Evolutionary conservation across 164 flowering plant genomes (phyloP).

Genomic region (Saururus chinensis): DNA sequence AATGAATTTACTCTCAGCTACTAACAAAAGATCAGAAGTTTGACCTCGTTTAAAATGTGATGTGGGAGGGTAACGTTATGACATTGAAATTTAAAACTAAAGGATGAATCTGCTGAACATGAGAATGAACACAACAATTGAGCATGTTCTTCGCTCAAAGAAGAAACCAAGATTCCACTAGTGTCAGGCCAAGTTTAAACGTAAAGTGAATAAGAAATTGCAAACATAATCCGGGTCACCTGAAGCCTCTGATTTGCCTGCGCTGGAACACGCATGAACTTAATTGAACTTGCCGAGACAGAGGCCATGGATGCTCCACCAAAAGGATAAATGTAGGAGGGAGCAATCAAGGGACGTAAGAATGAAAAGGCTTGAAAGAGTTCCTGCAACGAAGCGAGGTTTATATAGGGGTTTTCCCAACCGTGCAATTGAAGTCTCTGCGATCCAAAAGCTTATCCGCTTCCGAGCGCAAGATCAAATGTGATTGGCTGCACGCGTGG

Average conservation of each 20-base stretch:
- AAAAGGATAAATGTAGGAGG: too few relatives aligned
- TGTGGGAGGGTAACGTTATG: too few relatives aligned
- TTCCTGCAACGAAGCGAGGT: neutral
- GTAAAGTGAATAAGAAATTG: neutral
- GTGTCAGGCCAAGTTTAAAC: neutral
- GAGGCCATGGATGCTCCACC: slow-evolving; percentile 3
- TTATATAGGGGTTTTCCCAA: neutral
- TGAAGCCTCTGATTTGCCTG: neutral
- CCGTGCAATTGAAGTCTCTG: neutral
- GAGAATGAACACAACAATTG: neutral
- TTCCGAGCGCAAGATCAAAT: neutral
- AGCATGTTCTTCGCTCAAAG: neutral
- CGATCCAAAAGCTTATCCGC: neutral
- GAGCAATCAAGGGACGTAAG: neutral
- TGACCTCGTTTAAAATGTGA: too few relatives aligned
- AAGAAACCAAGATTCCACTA: neutral
- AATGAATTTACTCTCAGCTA: too few relatives aligned
- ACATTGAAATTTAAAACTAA: too few relatives aligned
- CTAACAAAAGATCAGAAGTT: too few relatives aligned
- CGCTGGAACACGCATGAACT: neutral
- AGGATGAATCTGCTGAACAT: neutral
- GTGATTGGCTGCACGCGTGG: neutral
- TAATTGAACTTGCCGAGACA: neutral
- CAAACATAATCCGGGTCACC: neutral
- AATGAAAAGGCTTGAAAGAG: neutral